phyloP scores from a whole-genome alignment of 768 basidiomycete species.

The Flagelloscypha sp. region DNA sequence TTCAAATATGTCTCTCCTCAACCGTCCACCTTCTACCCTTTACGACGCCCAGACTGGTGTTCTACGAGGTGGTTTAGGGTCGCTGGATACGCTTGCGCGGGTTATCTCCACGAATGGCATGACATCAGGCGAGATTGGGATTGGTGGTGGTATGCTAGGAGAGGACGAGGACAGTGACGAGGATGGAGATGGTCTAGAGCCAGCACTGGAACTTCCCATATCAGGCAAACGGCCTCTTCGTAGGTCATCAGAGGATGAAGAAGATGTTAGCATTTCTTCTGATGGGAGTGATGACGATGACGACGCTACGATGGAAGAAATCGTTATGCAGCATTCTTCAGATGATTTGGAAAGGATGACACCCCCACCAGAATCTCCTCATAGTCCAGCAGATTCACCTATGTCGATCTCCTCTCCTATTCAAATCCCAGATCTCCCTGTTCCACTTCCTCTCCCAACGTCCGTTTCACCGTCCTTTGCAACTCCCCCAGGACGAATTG shows the following conservation, averaged over 20 bases:
- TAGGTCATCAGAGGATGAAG: slow-evolving; percentile 58
- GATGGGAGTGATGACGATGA: slow-evolving; percentile 67
- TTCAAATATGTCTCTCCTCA: slow-evolving; percentile 95
- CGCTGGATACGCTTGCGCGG: slow-evolving; percentile 79
- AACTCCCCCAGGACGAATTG: too few species aligned
- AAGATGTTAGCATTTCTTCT: slow-evolving; percentile 62
- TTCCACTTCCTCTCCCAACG: too few species aligned
- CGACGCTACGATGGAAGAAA: slow-evolving; percentile 78
- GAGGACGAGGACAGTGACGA: slow-evolving; percentile 16
- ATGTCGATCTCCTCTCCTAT: too few species aligned
- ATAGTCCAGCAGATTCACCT: too few species aligned
- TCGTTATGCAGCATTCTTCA: slow-evolving; percentile 67
- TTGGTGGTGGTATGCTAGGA: slow-evolving; percentile 28
- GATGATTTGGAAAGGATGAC: too few species aligned
- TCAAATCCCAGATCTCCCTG: too few species aligned
- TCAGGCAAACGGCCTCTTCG: too few species aligned
- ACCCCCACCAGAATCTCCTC: too few species aligned
- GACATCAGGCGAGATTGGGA: slow-evolving; percentile 51
- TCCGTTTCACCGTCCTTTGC: too few species aligned
- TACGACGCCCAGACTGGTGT: slow-evolving; percentile 82
- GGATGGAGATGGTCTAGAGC: slow-evolving; percentile 44
- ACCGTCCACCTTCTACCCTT: slow-evolving; percentile 62
- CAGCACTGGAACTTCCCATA: slow-evolving; percentile 62
- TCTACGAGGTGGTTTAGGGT: slow-evolving; percentile 77
- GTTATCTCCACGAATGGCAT: slow-evolving; percentile 59